These are phyloP conservation scores for Salix suchowensis DNA, from an alignment of 345 rosid species.

Conservation along the genomic window DNA sequence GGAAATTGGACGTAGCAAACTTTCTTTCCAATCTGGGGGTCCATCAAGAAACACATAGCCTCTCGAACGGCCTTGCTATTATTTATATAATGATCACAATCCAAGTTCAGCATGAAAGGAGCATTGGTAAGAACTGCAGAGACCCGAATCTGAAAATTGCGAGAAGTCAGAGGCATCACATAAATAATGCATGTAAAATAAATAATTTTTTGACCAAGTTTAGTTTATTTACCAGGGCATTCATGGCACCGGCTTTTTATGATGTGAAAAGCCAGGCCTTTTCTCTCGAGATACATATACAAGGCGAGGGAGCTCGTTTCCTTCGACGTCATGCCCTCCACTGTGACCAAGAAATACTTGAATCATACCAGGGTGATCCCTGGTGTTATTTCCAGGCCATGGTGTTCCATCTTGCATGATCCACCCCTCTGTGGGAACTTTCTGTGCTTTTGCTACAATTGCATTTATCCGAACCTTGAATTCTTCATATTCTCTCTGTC, in stretches of 20 bases:
- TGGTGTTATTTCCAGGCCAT: constrained; percentile 99
- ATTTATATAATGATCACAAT: constrained; percentile 30
- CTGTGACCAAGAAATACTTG: constrained; percentile 35
- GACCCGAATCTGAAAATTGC: constrained; percentile 25
- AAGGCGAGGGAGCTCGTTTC: constrained; percentile 34
- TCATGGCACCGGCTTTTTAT: constrained; percentile 99
- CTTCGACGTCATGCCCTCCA: constrained; percentile 33
- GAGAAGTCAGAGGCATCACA: background rate
- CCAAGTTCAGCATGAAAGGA: constrained; percentile 36
- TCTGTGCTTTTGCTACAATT: constrained; percentile 75
- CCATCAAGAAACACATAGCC: constrained; percentile 38
- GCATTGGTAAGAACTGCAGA: constrained; percentile 33
- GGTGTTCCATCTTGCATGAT: constrained; percentile 98
- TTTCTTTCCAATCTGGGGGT: constrained; percentile 29
- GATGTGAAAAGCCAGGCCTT: constrained; percentile 39
- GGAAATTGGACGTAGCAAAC: constrained; percentile 32
- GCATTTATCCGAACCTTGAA: constrained; percentile 90
- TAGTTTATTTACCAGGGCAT: constrained; percentile 60
- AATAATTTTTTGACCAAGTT: background rate
- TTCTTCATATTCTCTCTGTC: constrained; percentile 93
- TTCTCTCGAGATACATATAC: constrained; percentile 36
- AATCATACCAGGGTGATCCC: constrained; percentile 97
- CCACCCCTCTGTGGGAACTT: constrained; percentile 87
- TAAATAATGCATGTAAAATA: background rate
- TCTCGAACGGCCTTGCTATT: constrained; percentile 33